Base-by-base conservation (phyloP, 208 protist genomes). In the Wallacemonas sp. region DNA sequence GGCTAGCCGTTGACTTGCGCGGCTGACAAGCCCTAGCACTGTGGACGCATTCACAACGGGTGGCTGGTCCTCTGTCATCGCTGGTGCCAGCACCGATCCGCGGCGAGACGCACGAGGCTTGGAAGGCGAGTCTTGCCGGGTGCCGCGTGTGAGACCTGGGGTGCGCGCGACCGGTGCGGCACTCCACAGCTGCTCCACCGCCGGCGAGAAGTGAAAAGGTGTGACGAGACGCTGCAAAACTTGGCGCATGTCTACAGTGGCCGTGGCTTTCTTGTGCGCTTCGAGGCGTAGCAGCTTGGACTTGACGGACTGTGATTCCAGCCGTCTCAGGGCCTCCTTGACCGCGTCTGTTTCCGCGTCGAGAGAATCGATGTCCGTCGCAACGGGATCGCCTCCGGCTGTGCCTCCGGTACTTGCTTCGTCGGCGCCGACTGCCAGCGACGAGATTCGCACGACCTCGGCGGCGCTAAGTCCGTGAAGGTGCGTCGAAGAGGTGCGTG, bases 281-380 rank as follows among this genome's bases (percentile, higher is more conserved):
- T 92, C 80, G 37, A 94, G 58, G n/a, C 80, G 65, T 6, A 81
- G 66, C 17, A 94, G 77, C 38, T 87, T 85, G 0, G 70, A 57
- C n/a, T 73, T 73, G 15, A 88, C 36, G 10, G 79, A 88, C 63
- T 73, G 81, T 19, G 55, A 38, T 22, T 94, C 80, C 0, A 80
- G 50, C 15, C 62, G 26, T 22, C 50, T 19, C n/a, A 91, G 79
- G 1, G 66, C 39, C 1, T 45, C 45, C 60, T 82, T 79, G 10
- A 81, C 50, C 0, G 45, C 42, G 34, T 76, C 76, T 26, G 90
- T 80, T 32, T 81, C 73, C 21, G 39, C 72, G 45, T 93, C 87
- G 15, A 85, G 54, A 5, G 45, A 46, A 1, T 15, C 53, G 5
- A 57, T 27, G 15, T 57, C 50, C 1, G 55, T 33, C 1, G 39